Base-by-base conservation (phyloP, 2,329 filamentous ascomycete genomes). In the Lachnellula occidentalis region DNA sequence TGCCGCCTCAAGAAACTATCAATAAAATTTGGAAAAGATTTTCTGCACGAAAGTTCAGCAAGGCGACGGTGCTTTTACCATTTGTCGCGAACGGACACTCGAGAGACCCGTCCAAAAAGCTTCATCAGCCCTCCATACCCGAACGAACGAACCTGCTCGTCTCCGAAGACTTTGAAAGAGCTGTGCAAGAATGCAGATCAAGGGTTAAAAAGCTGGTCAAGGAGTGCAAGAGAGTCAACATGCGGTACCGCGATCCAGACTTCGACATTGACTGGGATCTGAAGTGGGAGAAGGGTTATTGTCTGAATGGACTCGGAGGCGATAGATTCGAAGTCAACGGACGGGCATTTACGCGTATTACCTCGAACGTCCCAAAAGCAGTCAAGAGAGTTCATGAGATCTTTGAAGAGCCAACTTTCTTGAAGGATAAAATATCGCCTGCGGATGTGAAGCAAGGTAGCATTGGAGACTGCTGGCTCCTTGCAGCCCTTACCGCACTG, bases 401-500 rank as follows among this genome's bases (percentile, higher is more conserved):
- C 31, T 94, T 92, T 61, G 87, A 91, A 47, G 77, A 82, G 0
- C 87, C 89, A 2, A 77, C 80, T 58, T 95, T 95, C 68, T 92
- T 83, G 67, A 84, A 90, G 60, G 87, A 92, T 60, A 88, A 87
- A 0, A 84, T 89, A 2, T 85, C 82, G 11, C 86, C 88, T 17
- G 86, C 86, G 58, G 90, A 95, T 70, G 86, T 95, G 27, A 82
- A 86, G 42, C 90, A 95, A 70, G 90, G 90, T 1, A 78, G 80
- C 17, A 81, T 87, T 57, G 90, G 90, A 2, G 88, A 95, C 67
- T 95, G 90, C 69, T 95, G 90, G 89, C 79, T 95, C 54, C 83
- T 95, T 76, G 87, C 89, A 6, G 86, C 86, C 21, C 72, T 95
- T 27, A 90, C 86, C 34, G 88, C 88, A 0, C 76, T 95, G 61